Evolutionary conservation across 108 stramenopile genomes (phyloP), one percentile per base, ranked within the genome.

Genomic region (Skeletonema menzelii): DNA sequence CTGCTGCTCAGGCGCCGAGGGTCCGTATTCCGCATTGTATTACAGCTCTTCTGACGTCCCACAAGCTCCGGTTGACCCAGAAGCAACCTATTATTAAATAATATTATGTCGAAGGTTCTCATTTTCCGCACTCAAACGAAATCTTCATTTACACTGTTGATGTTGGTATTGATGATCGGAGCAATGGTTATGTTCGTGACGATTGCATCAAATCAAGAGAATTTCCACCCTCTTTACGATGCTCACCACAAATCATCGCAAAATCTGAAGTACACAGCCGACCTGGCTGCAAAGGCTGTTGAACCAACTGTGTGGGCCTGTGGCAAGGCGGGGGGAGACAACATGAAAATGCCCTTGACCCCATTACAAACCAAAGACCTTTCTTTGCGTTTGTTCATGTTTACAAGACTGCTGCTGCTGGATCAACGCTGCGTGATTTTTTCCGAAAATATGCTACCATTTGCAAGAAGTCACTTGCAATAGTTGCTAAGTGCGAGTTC

Each of bases 341-440:
- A n/a, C 17, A 46, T 12, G 40, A 27, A 10, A 11, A 0, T 13
- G 42, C 58, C 47, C 14, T 62, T 26, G 71, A 72, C 30, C 53
- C 67, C 22, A 31, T 77, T 12, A 73, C 70, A 2, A 32, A 72
- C 44, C 56, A 73, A 61, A 70, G 67, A 35, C 65, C 58, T 14
- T 85, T 77, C 17, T 70, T 88, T 64, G 72, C 65, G 3, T 84
- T 88, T 70, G 76, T 84, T 3, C 87, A 88, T 35, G 73, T 86
- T 35, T 88, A 75, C 76, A 88, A 88, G 46, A 82, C 87, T 27
- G 84, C 82, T 11, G 87, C 87, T 27, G 84, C 82, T 11, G 87
- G 87, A 35, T 75, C 83, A 7, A 78, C 85, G 35, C 42, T 85
- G 26, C 70, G 85, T 1, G 31, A 31, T 11, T 84, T 84, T 58